Conservation (phyloP, 106 monocot species). For the Dioscorea dumetorum region DNA sequence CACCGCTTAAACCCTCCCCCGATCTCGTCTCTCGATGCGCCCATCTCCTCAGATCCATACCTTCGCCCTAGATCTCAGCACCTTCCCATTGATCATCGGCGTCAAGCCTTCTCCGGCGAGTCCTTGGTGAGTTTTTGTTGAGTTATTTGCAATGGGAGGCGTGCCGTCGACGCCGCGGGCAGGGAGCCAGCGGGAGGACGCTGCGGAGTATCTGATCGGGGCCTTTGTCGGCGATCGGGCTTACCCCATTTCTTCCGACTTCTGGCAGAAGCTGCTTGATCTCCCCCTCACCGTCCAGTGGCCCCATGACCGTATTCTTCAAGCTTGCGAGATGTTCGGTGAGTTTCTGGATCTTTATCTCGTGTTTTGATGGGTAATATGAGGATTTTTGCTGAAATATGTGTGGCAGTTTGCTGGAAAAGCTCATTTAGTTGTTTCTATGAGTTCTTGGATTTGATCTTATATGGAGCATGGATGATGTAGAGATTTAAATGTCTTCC, state of each 20-base stretch:
- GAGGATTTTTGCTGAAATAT: no score
- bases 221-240: slow-evolving; percentile 70
- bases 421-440: no score
- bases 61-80: no score
- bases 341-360: slow-evolving; percentile 9
- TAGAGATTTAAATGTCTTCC: no score
- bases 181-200: slow-evolving; percentile 23
- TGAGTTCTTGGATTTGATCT: no score
- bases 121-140: neutral
- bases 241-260: slow-evolving; percentile 76
- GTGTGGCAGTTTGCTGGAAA: no score
- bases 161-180: slow-evolving; percentile 75
- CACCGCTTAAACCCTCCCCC: no score
- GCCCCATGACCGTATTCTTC: slow-evolving; percentile 52
- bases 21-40: neutral
- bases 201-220: slow-evolving; percentile 68
- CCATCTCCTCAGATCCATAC: neutral
- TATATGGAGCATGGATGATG: no score
- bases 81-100: no score
- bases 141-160: slow-evolving; percentile 46
- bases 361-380: no score
- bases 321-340: slow-evolving; percentile 78
- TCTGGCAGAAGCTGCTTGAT: slow-evolving; percentile 87
- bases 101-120: neutral
- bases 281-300: slow-evolving; percentile 74